Evolutionary conservation across 257 asterid species (phyloP).

Genomic region (Jasminum sambac): DNA sequence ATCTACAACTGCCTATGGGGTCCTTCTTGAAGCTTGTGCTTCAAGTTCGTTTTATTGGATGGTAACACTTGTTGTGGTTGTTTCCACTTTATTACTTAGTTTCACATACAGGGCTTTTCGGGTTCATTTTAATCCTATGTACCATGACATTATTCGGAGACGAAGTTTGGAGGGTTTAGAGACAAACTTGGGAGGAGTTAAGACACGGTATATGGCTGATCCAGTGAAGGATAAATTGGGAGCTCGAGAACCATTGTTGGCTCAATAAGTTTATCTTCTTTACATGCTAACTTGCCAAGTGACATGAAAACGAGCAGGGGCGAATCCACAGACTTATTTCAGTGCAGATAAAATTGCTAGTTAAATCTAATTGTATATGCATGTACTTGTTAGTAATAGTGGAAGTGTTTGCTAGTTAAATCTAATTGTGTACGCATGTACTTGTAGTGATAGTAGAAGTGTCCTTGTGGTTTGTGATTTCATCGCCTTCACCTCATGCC

Average conservation of each 20-base stretch:
- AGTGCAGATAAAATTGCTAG: too few species aligned
- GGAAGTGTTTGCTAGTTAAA: too few species aligned
- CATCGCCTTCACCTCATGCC: too few species aligned
- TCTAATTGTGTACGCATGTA: too few species aligned
- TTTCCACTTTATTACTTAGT: conserved; percentile 63
- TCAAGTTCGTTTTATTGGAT: conserved; percentile 82
- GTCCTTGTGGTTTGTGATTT: too few species aligned
- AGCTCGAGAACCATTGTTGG: conserved; percentile 32
- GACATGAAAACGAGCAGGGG: background rate
- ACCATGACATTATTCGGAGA: conserved; percentile 64
- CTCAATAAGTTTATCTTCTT: conserved; percentile 27
- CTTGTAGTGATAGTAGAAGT: too few species aligned
- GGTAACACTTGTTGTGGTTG: conserved; percentile 55
- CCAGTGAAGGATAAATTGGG: conserved; percentile 26
- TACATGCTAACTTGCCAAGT: background rate
- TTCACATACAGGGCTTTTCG: conserved; percentile 63
- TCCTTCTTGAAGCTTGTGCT: conserved; percentile 80
- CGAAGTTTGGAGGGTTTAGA: conserved; percentile 33
- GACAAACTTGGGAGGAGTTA: conserved; percentile 20
- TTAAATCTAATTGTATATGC: too few species aligned
- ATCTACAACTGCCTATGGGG: conserved; percentile 69
- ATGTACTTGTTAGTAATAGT: too few species aligned
- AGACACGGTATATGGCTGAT: background rate
- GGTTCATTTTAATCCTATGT: conserved; percentile 65
- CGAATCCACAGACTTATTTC: too few species aligned